A percentile compares a stretch with the other conserved stretches of the same genome.
phyloP scores from a whole-genome alignment of 345 rosid genomes.

The Geranium brycei region DNA sequence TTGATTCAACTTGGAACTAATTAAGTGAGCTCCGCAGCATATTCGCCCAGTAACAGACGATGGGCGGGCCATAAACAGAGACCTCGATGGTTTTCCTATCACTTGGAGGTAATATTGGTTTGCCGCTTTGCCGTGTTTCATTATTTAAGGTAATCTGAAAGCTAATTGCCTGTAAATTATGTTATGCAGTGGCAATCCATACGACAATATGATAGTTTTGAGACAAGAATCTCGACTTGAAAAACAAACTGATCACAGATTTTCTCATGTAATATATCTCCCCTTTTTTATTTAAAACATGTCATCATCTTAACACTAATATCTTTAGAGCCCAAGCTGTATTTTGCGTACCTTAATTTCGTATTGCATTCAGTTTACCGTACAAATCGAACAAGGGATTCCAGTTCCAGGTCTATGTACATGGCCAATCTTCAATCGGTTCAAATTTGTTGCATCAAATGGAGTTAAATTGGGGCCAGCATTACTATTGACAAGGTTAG shows the following conservation, averaged over 20 bases:
- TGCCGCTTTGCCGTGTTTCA: conserved; percentile 4
- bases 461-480: conserved; percentile 84
- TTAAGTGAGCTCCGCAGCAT: conserved; percentile 35
- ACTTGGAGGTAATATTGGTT: conserved; percentile 61
- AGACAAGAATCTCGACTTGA: conserved; percentile 90
- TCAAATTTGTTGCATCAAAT: conserved; percentile 72
- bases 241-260: conserved; percentile 63
- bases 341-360: conserved; percentile 1
- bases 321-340: neutral
- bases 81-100: conserved; percentile 74
- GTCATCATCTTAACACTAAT: neutral
- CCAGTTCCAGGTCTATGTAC: conserved; percentile 80
- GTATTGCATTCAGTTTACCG: conserved; percentile 45
- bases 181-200: conserved; percentile 57
- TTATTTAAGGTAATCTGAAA: conserved; percentile 13
- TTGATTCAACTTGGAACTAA: conserved; percentile 5
- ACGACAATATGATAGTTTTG: conserved; percentile 80
- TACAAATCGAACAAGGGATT: conserved; percentile 92
- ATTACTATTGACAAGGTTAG: conserved; percentile 78
- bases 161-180: conserved; percentile 14
- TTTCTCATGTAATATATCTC: conserved; percentile 55
- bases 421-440: conserved; percentile 87
- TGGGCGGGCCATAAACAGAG: conserved; percentile 71
- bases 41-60: conserved; percentile 73
- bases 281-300: conserved; percentile 8